Evolutionary conservation across 495 filamentous ascomycete species (phyloP), one percentile per base, ranked within the genome.

Genomic region (Xylaria intraflava): DNA sequence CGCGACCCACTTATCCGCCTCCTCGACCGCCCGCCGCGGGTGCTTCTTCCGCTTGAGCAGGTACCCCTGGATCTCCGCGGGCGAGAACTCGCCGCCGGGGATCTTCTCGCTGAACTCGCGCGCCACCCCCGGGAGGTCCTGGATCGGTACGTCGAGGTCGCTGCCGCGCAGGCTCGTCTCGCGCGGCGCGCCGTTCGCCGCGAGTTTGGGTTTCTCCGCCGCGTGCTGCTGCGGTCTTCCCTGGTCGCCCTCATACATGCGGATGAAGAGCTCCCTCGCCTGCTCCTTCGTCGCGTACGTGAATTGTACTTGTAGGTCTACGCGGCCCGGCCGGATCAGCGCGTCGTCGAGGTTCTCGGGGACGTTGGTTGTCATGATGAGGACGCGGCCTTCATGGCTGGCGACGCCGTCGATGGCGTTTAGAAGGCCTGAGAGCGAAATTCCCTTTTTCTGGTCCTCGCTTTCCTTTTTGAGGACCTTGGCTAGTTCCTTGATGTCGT

Each of bases 301-400:
- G 63, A 93, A 91, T 33, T 72, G 65, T 6, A 92, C 79, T 61
- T 87, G 78, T 57, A 87, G 73, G 60, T 94, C 89, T 5, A 90
- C 80, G 3, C 89, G 77, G 1, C 87, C 88, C 0, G 87, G 86
- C 1, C 89, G 79, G 51, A 89, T 83, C 11, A 94, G 75, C 1
- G 89, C 89, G 2, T 79, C 72, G 64, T 93, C 88, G 2, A 94
- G 75, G 16, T 77, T 74, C 55, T 91, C 85, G 1, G 83, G 84
- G 49, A 83, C 77, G 66, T 94, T 94, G 20, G 86, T 91, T 0
- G 89, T 93, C 83, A 93, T 89, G 69, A 93, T 81, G 7, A 93
- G 76, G 8, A 92, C 78, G 24, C 86, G 79, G 23, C 88, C 89
- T 69, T 92, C 88, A 50, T 90, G 85, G 1, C 84, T 85, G 6